A percentile compares a stretch with the other conserved stretches of the same genome.
Evolutionary conservation across 2,329 filamentous ascomycete genomes (phyloP).

Genomic region (Alternaria consortialis): DNA sequence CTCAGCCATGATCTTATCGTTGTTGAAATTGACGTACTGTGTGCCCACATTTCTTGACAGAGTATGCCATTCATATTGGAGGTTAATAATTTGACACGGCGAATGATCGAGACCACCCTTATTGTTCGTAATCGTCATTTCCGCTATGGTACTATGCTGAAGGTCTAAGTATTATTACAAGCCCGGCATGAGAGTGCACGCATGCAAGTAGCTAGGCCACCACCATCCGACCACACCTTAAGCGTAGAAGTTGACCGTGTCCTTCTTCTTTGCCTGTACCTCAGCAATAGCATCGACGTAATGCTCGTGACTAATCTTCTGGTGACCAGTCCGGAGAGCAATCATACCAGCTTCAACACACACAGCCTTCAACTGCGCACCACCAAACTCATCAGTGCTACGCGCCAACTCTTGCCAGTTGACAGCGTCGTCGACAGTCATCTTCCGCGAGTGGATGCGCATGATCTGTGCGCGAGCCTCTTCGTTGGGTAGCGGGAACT

Average conservation of each 20-base stretch:
- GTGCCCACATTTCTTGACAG: background rate
- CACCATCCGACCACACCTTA: slow-evolving; percentile 31
- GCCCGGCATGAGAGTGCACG: slow-evolving; percentile 29
- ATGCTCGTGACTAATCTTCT: slow-evolving; percentile 97
- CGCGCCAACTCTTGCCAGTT: slow-evolving; percentile 97
- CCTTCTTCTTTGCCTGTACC: slow-evolving; percentile 89
- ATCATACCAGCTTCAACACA: slow-evolving; percentile 99
- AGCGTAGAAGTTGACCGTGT: slow-evolving; percentile 63
- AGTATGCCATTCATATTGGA: background rate
- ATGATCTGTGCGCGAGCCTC: slow-evolving; percentile 97
- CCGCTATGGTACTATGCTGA: slow-evolving; percentile 26
- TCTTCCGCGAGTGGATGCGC: slow-evolving; percentile 97
- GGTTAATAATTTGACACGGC: background rate
- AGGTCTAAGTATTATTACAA: slow-evolving; percentile 49
- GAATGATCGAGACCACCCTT: background rate
- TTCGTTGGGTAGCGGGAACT: slow-evolving; percentile 97
- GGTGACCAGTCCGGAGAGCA: slow-evolving; percentile 89
- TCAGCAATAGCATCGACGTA: slow-evolving; percentile 98
- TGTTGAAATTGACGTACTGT: background rate
- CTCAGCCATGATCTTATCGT: background rate
- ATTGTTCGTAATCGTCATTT: slow-evolving; percentile 21
- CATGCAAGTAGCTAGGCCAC: slow-evolving; percentile 33
- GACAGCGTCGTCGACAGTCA: slow-evolving; percentile 91
- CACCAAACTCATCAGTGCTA: slow-evolving; percentile 98
- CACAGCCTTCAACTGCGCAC: slow-evolving; percentile 96